Conservation (phyloP, 768 basidiomycete species). For the Epithele typhae region DNA sequence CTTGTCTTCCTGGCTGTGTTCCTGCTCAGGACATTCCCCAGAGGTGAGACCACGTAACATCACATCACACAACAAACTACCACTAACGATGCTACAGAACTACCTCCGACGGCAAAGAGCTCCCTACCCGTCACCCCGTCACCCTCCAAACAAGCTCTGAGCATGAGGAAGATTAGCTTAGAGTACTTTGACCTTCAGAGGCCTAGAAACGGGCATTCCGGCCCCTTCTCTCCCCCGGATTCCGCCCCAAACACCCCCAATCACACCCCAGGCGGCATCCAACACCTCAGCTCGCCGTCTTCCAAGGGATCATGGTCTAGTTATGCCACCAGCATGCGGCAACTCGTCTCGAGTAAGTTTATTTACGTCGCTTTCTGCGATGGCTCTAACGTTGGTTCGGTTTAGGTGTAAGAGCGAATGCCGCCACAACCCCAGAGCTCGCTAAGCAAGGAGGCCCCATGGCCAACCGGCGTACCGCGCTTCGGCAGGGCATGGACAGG, state of each 20-base stretch:
- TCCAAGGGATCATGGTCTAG: conserved; percentile 75
- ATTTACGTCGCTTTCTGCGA: conserved; percentile 16
- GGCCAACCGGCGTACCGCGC: conserved; percentile 2
- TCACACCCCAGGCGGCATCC: conserved; percentile 27
- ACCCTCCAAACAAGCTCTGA: no score
- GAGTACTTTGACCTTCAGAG: conserved; percentile 57
- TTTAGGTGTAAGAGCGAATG: conserved; percentile 20
- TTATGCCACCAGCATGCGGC: conserved; percentile 56
- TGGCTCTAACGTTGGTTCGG: conserved; percentile 14
- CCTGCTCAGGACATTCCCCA: conserved; percentile 35
- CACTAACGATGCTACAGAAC: no score
- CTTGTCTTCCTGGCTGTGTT: conserved; percentile 71
- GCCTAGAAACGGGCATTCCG: conserved; percentile 30
- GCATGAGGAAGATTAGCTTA: conserved; percentile 29
- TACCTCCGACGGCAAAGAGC: no score
- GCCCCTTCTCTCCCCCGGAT: conserved; percentile 41
- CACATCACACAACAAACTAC: no score
- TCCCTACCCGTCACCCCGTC: no score
- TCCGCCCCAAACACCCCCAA: conserved; percentile 37
- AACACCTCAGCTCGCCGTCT: conserved; percentile 55
- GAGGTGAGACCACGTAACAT: conserved; percentile 13
- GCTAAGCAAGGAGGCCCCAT: not conserved
- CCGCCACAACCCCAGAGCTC: conserved; percentile 4
- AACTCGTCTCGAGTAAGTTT: conserved; percentile 55
- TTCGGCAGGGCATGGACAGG: conserved; percentile 5